Evolutionary conservation across 495 filamentous ascomycete species (phyloP), one percentile per base, ranked within the genome.

Genomic region (Clohesyomyces aquaticus): DNA sequence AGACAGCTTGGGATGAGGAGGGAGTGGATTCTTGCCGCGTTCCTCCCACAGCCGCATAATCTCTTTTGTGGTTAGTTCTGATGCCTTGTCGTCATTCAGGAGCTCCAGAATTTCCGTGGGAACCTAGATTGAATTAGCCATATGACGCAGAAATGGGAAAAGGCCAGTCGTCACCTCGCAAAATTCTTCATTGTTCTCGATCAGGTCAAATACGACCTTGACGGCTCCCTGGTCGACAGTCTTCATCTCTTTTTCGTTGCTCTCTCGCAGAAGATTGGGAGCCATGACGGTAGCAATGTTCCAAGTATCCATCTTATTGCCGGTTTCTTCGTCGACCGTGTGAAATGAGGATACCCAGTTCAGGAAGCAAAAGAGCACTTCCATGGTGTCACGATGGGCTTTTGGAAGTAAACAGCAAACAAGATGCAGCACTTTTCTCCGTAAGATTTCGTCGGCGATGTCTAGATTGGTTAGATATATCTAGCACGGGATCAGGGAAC

Each of bases 291-390:
- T 98, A 6, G 94, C 91, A 55, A 99, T 83, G 71, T 99, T 99
- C 75, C 96, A 93, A 51, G 94, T 91, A 75, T 99, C 94, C 94
- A 99, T 99, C 80, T 97, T 97, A 71, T 91, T 96, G 21, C 94
- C 94, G 38, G 83, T 83, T 69, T 90, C 87, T 69, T 98, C 93
- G 69, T 99, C 94, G 21, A 98, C 88, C 71, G 96, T 91, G 50
- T 93, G 92, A 79, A 99, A 99, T 4, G 94, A 96, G 12, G 92
- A 91, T 14, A 88, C 90, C 95, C 95, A 99, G 71, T 94, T 96
- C n/a, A 99, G 80, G 80, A 99, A 99, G 14, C 84, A 86, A 76
- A 96, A 97, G 0, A 99, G 77, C 53, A 99, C 89, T 74, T 99
- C 94, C 78, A 99, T 83, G 21, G 88, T 91, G 75, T 99, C 94